These are phyloP conservation scores for Lasiodiplodia gonubiensis DNA, from an alignment of 2,329 filamentous ascomycete species.

Conservation along the genomic window DNA sequence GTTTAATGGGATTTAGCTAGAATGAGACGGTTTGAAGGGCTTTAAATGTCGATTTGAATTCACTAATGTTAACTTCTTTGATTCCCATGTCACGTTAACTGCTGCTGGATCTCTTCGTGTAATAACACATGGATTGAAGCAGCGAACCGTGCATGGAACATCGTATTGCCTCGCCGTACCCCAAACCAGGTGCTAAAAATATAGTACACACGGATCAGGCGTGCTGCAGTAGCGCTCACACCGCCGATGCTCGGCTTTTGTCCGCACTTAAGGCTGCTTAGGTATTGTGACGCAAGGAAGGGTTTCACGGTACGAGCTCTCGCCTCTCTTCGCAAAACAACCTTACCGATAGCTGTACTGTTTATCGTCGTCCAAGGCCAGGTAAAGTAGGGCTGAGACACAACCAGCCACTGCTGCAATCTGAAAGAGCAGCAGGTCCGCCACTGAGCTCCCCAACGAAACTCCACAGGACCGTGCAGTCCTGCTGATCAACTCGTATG, in stretches of 20 bases:
- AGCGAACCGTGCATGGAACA: not conserved
- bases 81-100: not conserved
- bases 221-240: not conserved
- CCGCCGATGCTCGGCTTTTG: not conserved
- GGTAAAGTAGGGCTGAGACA: not conserved
- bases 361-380: not conserved
- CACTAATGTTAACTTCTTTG: not conserved
- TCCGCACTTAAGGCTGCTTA: not conserved
- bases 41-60: no score
- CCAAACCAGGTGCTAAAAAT: not conserved
- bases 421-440: not conserved
- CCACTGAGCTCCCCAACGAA: not conserved
- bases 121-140: not conserved
- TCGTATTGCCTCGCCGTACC: not conserved
- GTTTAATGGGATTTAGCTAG: not conserved
- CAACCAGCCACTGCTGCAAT: not conserved
- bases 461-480: not conserved
- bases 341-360: not conserved
- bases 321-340: not conserved
- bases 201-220: not conserved
- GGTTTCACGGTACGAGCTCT: not conserved
- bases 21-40: not conserved
- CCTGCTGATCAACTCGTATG: constrained; percentile 10
- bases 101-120: not conserved
- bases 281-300: not conserved